Conservation (phyloP, 163 green algal genomes). For the Scenedesmus sp. region DNA sequence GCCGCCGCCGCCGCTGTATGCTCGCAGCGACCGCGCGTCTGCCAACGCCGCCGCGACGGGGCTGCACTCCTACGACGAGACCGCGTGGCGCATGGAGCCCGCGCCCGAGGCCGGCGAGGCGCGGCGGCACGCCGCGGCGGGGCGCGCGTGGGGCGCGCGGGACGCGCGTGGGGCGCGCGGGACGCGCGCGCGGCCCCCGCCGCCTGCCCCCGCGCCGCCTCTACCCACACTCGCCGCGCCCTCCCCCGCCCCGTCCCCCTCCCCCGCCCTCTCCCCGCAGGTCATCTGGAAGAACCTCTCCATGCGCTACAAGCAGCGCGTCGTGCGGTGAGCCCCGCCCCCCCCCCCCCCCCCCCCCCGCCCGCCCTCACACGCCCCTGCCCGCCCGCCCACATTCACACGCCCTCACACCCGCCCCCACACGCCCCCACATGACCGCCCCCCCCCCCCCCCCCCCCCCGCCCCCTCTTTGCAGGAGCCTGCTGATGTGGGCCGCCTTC, state of each 20-base stretch:
- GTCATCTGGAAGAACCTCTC: constrained; percentile 41
- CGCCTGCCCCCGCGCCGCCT: not conserved
- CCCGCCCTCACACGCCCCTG: no score
- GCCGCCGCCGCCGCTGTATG: no score
- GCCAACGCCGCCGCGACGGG: constrained; percentile 26
- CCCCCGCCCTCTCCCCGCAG: constrained; percentile 8
- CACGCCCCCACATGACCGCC: no score
- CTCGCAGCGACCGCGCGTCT: constrained; percentile 28
- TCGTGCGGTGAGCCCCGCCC: no score
- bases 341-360: no score
- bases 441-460: no score
- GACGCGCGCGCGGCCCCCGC: no score
- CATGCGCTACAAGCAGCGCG: constrained; percentile 30
- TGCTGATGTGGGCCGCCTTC: constrained; percentile 50
- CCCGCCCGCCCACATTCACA: no score
- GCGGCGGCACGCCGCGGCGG: not conserved
- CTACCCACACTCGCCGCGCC: not conserved
- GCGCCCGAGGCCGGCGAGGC: constrained; percentile 14
- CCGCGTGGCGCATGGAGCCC: constrained; percentile 27
- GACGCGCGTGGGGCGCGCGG: no score
- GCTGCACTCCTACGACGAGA: constrained; percentile 45
- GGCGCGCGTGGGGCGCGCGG: no score
- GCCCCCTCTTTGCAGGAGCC: no score
- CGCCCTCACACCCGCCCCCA: no score
- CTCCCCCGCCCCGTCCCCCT: not conserved